Base-by-base conservation (phyloP, 345 rosid genomes). In the Eucalyptus pumila region DNA sequence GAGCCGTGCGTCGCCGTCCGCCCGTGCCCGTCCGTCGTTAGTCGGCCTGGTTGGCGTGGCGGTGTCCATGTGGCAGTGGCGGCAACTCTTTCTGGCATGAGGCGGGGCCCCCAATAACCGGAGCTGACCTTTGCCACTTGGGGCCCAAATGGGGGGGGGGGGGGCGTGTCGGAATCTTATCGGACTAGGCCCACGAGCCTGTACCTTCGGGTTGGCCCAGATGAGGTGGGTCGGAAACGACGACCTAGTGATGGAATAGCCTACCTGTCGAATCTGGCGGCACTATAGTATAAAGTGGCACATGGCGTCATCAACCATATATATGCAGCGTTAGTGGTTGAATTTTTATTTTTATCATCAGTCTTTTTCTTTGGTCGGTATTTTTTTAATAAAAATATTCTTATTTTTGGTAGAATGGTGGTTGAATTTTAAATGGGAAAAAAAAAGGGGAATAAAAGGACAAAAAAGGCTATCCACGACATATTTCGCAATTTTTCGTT, bases 1-100 rank as follows among this genome's bases (percentile, higher is more conserved):
- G 37, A 94, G 94, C 60, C 89, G 90, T 87, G 95, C 94, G 83
- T 92, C 96, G 69, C 90, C 91, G 6, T 92, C 94, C 88, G 83
- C 92, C 62, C 89, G 45, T 67, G 49, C 19, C 56, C 88, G 62
- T 87, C 51, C 89, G 85, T 83, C 90, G 24, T 90, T 90, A 30
- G 69, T 72, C 15, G 92, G 58, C 24, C 26, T 89, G 14, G 49
- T 90, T 89, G 27, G 91, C 86, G n/a, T 92, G 88, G 67, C 92
- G 12, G 48, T 91, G 90, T 94, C 94, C 7, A 65, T 92, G 37
- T 91, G 96, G 95, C 92, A 88, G 92, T 52, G 92, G 87, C 87
- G 92, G 88, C 90, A 40, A 13, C 50, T 27, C 69, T 44, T 51
- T 49, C 65, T 47, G 69, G 58, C 76, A 87, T 88, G 42, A 58